phyloP scores from a whole-genome alignment of 1,139 yeast species.

The Magnusiomyces tetraspermus region DNA sequence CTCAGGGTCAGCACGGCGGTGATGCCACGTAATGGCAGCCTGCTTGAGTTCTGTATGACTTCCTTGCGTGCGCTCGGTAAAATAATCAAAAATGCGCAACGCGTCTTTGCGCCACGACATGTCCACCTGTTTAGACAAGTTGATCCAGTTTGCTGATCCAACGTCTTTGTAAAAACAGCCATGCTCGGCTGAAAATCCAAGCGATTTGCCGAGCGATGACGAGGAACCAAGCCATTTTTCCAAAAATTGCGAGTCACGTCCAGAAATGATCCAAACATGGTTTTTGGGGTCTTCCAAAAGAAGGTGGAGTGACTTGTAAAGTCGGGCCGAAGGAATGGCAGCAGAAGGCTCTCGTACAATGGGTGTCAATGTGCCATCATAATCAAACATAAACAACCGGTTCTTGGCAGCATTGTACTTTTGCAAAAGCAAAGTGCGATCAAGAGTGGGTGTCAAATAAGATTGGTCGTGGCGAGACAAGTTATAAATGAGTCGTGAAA shows the following conservation, averaged over 20 bases:
- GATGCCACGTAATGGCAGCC: conserved; percentile 98
- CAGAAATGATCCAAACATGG: conserved; percentile 90
- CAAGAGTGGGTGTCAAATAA: conserved; percentile 75
- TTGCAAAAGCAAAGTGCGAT: conserved; percentile 49
- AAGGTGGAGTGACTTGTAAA: conserved; percentile 49
- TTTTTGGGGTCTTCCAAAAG: conserved; percentile 71
- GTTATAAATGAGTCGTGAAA: conserved; percentile 46
- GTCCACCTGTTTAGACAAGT: conserved; percentile 71
- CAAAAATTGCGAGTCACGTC: conserved; percentile 85
- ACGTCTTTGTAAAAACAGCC: conserved; percentile 86
- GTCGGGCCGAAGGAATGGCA: conserved; percentile 79
- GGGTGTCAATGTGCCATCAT: conserved; percentile 95
- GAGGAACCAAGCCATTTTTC: conserved; percentile 72
- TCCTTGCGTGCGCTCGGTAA: conserved; percentile 86
- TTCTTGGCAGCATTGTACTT: conserved; percentile 49
- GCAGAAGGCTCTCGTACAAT: conserved; percentile 95
- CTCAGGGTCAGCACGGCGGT: conserved; percentile 88
- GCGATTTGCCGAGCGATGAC: conserved; percentile 22
- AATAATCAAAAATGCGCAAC: conserved; percentile 57
- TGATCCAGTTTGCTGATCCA: conserved; percentile 58
- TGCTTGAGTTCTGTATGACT: conserved; percentile 77
- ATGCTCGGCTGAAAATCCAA: conserved; percentile 93
- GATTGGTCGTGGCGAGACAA: conserved; percentile 37
- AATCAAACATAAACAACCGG: conserved; percentile 82
- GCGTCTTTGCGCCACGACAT: conserved; percentile 92